Evolutionary conservation across 2,329 filamentous ascomycete species (phyloP).

Genomic region (Aulographum hederae): DNA sequence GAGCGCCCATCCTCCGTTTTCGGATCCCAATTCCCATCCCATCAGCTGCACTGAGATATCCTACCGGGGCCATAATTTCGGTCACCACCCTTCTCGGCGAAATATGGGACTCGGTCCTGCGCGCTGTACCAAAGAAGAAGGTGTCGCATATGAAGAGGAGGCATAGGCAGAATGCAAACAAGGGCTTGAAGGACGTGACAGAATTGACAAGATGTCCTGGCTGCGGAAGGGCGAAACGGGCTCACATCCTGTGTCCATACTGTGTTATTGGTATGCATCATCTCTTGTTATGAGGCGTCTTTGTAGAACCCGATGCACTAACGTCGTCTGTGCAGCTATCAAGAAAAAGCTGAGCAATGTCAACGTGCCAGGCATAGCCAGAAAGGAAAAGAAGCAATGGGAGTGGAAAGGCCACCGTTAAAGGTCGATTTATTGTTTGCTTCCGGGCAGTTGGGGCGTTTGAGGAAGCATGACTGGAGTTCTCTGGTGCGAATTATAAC

Average conservation of each 20-base stretch:
- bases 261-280: conserved; percentile 58
- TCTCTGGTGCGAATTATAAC: no score
- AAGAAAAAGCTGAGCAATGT: neutral
- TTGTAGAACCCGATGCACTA: no score
- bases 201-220: conserved; percentile 74
- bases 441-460: no score
- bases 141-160: conserved; percentile 92
- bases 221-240: conserved; percentile 74
- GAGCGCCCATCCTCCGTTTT: no score
- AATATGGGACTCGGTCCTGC: conserved; percentile 84
- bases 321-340: neutral
- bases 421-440: no score
- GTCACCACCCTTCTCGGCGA: conserved; percentile 44
- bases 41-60: conserved; percentile 17
- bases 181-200: conserved; percentile 81
- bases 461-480: no score
- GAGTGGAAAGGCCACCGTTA: no score
- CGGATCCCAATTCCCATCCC: conserved; percentile 1
- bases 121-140: conserved; percentile 96
- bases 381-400: neutral
- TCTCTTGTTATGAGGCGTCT: no score
- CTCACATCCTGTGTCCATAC: conserved; percentile 73
- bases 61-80: conserved; percentile 31
- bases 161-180: conserved; percentile 85
- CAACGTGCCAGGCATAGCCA: neutral